Evolutionary conservation across 192 early-diverging fungal species (phyloP), one percentile per base, ranked within the genome.

Genomic region (Anaeromyces robustus): DNA sequence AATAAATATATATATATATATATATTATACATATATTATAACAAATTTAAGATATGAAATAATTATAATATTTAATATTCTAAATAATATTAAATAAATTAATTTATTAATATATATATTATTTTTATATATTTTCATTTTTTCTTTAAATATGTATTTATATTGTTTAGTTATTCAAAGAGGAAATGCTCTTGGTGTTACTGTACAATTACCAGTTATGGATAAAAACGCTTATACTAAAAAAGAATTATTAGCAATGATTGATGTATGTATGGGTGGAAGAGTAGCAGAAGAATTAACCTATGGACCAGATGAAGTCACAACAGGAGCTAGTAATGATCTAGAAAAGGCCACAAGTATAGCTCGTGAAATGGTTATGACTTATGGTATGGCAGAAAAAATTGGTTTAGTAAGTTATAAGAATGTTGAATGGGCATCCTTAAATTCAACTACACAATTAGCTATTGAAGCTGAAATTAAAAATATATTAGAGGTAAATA

Each of bases 221-320:
- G 97, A 98, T 85, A 93, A 92, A 31, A 85, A 86, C 87, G 94
- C 31, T 88, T 90, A 77, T 90, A 96, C 93, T 26, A 90, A 91
- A 83, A 89, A 93, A 37, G 96, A 98, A 84, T 93, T 94, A 79
- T 78, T 94, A 77, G 96, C 98, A 29, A 88, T 92, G 83, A 86
- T 98, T 32, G 97, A 99, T 86, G 96, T 99, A 22, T 94, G 92
- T 82, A 96, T 99, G 96, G 98, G 97, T 41, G 98, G 98, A n/a
- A 90, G 97, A 7, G 96, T 94, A 0, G 98, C 97, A 2, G 98
- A 99, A 82, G 96, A 98, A 84, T 88, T 99, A 80, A 94, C 98
- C n/a, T 98, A 93, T 89, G 97, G 97, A 12, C 78, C 88, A 0
- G 96, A 98, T 22, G 93, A 95, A 84, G 94, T 98, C 17, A 97